Evolutionary conservation across 148 eudicot species (phyloP), one percentile per base, ranked within the genome.

Genomic region (Heliamphora exappendiculata): DNA sequence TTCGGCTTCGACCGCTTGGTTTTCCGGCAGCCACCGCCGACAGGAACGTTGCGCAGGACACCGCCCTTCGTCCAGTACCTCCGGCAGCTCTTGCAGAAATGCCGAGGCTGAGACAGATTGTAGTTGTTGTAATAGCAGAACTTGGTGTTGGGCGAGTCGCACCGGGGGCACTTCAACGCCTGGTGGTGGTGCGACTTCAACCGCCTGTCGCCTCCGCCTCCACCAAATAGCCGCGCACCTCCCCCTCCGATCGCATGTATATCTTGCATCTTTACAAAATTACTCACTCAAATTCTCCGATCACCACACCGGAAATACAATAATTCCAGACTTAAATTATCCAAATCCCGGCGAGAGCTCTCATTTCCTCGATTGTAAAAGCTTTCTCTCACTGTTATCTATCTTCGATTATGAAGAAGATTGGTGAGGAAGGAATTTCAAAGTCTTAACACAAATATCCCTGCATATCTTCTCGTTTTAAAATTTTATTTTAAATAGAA

Each of bases 61-160:
- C 90, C 92, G 66, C 92, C 92, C 53, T 87, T 87, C 29, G 92
- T 89, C 92, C 92, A 89, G 86, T 89, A 89, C 0, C 92, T 65
- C 12, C 92, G 84, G 75, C 92, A 89, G 75, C 60, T 73, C 78
- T 89, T 89, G 80, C 90, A 89, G 83, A 87, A 89, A 75, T 85
- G 83, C 34, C 92, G 88, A 5, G 92, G 92, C 82, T 89, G 92
- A 0, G 92, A 89, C 79, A 89, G 90, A 76, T 89, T 89, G 76
- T 89, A 89, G 82, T 89, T 89, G 81, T 89, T 89, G 82, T 87
- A 89, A 76, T 89, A 89, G 62, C 92, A 89, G 74, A 89, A 89
- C 62, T 87, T 89, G 33, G 92, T 89, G 86, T 89, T 89, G 33
- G 72, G 53, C 5, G 92, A 89, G 20, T 89, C 90, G 70, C 92